A percentile compares a stretch with the other conserved stretches of the same genome.
phyloP scores from a whole-genome alignment of 2,329 filamentous ascomycete species.

The Neobulgaria alba region DNA sequence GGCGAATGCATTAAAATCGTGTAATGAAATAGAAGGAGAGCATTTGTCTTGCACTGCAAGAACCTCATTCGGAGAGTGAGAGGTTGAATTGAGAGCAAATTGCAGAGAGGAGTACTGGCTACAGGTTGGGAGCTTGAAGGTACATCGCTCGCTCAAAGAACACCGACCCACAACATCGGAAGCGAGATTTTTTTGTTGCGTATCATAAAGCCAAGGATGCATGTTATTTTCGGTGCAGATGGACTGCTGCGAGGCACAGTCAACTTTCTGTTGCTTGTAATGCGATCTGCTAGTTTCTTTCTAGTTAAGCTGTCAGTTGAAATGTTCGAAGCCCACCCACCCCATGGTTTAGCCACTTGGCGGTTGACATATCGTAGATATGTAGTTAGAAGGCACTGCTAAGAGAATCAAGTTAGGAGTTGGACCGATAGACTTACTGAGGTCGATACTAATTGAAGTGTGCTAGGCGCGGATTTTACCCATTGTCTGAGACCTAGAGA shows the following conservation, averaged over 20 bases:
- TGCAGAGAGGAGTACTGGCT: constrained; percentile 20
- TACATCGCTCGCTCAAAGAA: constrained; percentile 30
- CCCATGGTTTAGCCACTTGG: too few species aligned
- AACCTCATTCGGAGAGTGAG: constrained; percentile 39
- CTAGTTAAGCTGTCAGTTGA: too few species aligned
- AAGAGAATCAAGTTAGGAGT: too few species aligned
- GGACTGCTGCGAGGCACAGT: constrained; percentile 23
- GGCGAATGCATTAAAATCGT: constrained; percentile 47
- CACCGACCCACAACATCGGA: constrained; percentile 7
- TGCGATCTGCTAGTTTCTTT: constrained; percentile 27
- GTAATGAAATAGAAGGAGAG: constrained; percentile 38
- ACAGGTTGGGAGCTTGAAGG: constrained; percentile 32
- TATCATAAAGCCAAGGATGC: constrained; percentile 33
- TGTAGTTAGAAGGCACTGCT: too few species aligned
- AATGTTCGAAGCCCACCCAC: too few species aligned
- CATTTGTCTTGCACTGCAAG: constrained; percentile 42
- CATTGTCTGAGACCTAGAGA: too few species aligned
- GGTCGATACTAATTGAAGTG: too few species aligned
- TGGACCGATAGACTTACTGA: too few species aligned
- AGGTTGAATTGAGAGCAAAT: constrained; percentile 15
- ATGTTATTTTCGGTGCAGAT: constrained; percentile 41
- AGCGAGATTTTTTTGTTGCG: constrained; percentile 7
- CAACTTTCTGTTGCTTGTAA: constrained; percentile 22
- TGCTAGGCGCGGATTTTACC: constrained; percentile 16
- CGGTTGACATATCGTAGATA: too few species aligned